Evolutionary conservation across 2,329 filamentous ascomycete genomes (phyloP).

Genomic region (Cytospora piceae): DNA sequence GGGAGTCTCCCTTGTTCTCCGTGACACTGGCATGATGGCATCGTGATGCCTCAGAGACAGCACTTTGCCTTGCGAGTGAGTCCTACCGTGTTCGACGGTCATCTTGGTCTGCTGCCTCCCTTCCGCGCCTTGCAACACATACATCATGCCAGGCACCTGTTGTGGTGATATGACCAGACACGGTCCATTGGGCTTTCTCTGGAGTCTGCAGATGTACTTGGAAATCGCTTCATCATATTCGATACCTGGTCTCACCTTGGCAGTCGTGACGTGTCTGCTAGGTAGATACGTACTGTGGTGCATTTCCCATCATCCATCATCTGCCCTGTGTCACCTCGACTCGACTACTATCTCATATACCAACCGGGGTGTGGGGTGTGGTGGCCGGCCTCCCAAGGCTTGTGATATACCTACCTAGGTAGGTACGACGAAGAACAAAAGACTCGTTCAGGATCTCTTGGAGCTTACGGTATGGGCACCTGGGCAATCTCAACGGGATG

Average conservation of each 20-base stretch:
- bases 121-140: neutral
- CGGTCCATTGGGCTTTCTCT: neutral
- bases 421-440: neutral
- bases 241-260: neutral
- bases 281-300: neutral
- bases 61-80: neutral
- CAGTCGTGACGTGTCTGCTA: neutral
- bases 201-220: neutral
- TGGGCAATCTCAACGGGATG: constrained; percentile 3
- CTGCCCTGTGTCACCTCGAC: neutral
- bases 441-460: neutral
- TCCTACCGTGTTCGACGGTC: neutral
- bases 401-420: no score
- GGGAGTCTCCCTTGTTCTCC: neutral
- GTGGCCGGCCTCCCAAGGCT: neutral
- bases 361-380: no score
- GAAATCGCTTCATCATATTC: neutral
- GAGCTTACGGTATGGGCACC: neutral
- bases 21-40: constrained; percentile 2
- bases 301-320: neutral
- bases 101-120: constrained; percentile 1
- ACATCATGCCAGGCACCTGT: neutral
- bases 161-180: neutral
- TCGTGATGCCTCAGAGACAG: neutral
- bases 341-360: neutral